Percentiles rank a stretch among this genome's conserved stretches.
Evolutionary conservation across 2,329 filamentous ascomycete genomes (phyloP).

Genomic region (Diaporthe australafricana): DNA sequence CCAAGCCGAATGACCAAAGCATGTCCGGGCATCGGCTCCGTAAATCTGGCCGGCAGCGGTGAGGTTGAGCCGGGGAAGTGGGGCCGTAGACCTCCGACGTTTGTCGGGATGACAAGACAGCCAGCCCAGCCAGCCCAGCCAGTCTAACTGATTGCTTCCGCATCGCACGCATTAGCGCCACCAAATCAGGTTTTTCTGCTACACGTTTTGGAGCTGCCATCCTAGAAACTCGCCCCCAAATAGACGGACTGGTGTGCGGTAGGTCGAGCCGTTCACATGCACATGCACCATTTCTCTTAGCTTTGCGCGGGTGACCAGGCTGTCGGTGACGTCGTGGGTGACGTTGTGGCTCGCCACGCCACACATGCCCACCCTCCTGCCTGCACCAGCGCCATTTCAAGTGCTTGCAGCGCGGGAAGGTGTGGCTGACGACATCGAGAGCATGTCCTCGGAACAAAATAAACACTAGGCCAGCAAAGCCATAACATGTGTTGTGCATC

Average conservation of each 20-base stretch:
- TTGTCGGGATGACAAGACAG: slow-evolving; percentile 5
- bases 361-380: slow-evolving; percentile 14
- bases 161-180: slow-evolving; percentile 1
- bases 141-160: background rate
- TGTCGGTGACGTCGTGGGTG: slow-evolving; percentile 35
- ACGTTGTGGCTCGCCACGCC: slow-evolving; percentile 37
- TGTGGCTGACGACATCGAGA: slow-evolving; percentile 35
- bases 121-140: background rate
- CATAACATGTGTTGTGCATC: background rate
- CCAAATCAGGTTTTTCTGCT: slow-evolving; percentile 18
- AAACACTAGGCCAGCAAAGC: too few relatives aligned
- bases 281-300: slow-evolving; percentile 7
- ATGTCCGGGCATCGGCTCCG: slow-evolving; percentile 8
- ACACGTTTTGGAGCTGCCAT: slow-evolving; percentile 2
- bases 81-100: slow-evolving; percentile 9
- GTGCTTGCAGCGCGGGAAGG: background rate
- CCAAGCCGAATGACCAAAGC: too few relatives aligned
- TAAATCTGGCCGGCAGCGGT: slow-evolving; percentile 1
- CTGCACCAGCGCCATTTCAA: background rate
- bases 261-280: slow-evolving; percentile 3
- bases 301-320: background rate
- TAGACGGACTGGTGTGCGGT: background rate
- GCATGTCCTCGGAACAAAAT: background rate
- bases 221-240: background rate
- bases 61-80: background rate